Evolutionary conservation across 2,329 filamentous ascomycete species (phyloP), one percentile per base, ranked within the genome.

Genomic region (Dothideomycetes sp.): DNA sequence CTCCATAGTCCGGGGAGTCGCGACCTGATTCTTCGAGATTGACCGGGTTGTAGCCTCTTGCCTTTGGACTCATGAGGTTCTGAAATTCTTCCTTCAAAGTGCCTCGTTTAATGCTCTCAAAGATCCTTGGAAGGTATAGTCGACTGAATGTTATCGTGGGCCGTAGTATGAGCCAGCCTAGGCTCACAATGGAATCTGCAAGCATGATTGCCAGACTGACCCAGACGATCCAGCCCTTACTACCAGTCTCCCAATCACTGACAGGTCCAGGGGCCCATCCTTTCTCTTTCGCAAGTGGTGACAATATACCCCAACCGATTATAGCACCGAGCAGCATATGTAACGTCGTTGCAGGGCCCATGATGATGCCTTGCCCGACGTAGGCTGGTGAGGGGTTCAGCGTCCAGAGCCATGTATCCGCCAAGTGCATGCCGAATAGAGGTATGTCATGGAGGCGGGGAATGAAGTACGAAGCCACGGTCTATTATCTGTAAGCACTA

Each of bases 191-290:
- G 1, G 89, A 86, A 60, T 98, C 91, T 16, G 85, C 84, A 18
- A 98, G 71, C 91, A 98, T 98, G 49, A 98, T 95, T 3, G 91
- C 85, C 19, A 98, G 66, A 24, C 86, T 94, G 2, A 94, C 72
- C 91, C 91, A 98, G 0, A 98, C 85, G 44, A 98, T 96, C 91
- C 91, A 98, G 30, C 89, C 91, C 63, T 96, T 95, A 57, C 86
- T 94, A 8, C 91, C 91, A 12, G 72, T 77, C 43, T 89, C 84
- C 91, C 91, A 98, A 57, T 94, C 84, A 40, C 77, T 72, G 1
- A 95, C 85, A 2, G 79, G 72, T 0, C 88, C 91, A 3, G 87
- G 84, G 8, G 91, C 91, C 91, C 91, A 98, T 3, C 84, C 86
- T 50, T 74, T 77, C 41, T 70, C 65, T 58, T 94, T 95, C 3